A percentile compares a stretch with the other conserved stretches of the same genome.
Conservation (phyloP, 805 yeast species). For the Lachancea waltii region DNA sequence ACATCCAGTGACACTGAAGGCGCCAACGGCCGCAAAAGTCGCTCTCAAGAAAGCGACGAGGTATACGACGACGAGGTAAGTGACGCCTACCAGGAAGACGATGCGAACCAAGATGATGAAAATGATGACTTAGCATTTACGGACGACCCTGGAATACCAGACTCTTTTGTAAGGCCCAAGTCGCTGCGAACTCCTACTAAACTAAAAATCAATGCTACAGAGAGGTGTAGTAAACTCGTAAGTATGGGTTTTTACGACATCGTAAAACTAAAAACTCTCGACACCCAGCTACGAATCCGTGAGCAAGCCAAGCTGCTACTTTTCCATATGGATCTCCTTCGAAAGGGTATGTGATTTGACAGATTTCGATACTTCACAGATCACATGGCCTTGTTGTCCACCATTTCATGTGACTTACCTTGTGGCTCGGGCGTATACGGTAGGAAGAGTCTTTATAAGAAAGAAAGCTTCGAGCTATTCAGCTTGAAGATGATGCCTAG, state of each 20-base stretch:
- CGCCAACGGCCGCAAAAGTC: background rate
- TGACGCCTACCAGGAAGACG: constrained; percentile 4
- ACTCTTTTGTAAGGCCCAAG: constrained; percentile 15
- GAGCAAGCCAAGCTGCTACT: constrained; percentile 30
- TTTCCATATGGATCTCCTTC: constrained; percentile 28
- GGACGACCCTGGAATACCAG: constrained; percentile 1
- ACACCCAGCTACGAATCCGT: constrained; percentile 24
- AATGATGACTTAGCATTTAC: constrained; percentile 7
- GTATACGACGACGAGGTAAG: constrained; percentile 3
- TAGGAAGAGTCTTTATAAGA: no score
- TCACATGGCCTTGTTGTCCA: background rate
- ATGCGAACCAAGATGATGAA: constrained; percentile 3
- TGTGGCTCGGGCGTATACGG: no score
- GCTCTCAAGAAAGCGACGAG: constrained; percentile 1
- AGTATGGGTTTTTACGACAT: constrained; percentile 26
- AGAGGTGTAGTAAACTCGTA: constrained; percentile 27
- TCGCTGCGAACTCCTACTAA: constrained; percentile 9
- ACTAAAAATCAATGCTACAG: constrained; percentile 19
- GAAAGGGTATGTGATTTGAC: constrained; percentile 11
- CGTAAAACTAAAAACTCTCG: constrained; percentile 25
- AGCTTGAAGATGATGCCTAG: no score
- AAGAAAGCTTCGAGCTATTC: no score
- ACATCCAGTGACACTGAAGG: background rate
- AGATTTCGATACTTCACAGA: background rate
- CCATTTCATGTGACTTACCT: constrained; percentile 5